phyloP scores from a whole-genome alignment of 768 basidiomycete genomes.

The Rhodosporidiobolus sp. region DNA sequence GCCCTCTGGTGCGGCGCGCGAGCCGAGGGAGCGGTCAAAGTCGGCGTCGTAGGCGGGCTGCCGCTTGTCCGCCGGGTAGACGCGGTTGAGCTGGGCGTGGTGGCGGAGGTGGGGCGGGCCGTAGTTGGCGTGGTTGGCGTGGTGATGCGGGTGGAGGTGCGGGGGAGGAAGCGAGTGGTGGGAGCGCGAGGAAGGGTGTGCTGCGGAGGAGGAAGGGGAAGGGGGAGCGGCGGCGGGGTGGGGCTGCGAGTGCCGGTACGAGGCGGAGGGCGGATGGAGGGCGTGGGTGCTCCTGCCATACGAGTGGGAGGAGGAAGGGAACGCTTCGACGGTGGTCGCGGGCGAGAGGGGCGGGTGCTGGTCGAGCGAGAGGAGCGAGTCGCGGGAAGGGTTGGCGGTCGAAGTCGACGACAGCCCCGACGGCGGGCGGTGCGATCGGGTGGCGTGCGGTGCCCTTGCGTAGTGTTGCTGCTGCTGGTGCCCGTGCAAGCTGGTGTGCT shows the following conservation, averaged over 20 bases:
- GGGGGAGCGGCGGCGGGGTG: not conserved
- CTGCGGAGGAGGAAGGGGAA: too few species aligned
- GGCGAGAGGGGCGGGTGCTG: conserved; percentile 1
- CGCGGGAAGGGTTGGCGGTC: not conserved
- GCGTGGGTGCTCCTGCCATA: too few species aligned
- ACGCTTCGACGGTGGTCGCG: conserved; percentile 12
- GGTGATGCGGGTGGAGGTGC: not conserved
- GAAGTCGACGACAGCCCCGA: conserved; percentile 2
- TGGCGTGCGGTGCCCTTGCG: not conserved
- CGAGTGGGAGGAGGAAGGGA: not conserved
- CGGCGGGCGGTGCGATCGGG: not conserved
- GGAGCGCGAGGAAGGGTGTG: not conserved
- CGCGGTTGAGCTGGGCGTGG: not conserved
- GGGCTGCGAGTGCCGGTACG: not conserved
- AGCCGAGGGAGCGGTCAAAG: conserved; percentile 18
- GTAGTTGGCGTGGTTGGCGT: too few species aligned
- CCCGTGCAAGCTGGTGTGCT: too few species aligned
- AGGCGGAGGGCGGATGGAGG: not conserved
- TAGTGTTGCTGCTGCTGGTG: not conserved
- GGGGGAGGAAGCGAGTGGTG: conserved; percentile 2
- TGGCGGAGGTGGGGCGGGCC: not conserved
- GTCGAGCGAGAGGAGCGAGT: conserved; percentile 26
- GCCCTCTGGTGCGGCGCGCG: too few species aligned
- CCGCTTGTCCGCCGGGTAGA: not conserved
- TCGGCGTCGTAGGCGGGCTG: conserved; percentile 35